Conservation (phyloP, 2,329 filamentous ascomycete species). For the Ilyonectria robusta region DNA sequence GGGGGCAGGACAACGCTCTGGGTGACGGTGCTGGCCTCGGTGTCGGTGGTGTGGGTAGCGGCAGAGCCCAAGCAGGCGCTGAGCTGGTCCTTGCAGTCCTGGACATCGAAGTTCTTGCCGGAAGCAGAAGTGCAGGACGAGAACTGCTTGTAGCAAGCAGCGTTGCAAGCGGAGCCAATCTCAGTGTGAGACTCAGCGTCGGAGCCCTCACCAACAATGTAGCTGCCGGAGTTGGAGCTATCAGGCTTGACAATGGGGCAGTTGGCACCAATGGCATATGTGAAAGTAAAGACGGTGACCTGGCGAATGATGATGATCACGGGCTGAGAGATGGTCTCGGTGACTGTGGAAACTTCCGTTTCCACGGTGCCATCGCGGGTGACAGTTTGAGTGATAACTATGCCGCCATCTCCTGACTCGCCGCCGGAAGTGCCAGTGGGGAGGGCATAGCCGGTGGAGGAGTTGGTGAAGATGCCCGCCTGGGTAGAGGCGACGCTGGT, state of each 20-base stretch:
- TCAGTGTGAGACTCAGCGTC: constrained; percentile 38
- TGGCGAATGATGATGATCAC: constrained; percentile 26
- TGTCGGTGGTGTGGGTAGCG: constrained; percentile 41
- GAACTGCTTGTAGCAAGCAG: constrained; percentile 47
- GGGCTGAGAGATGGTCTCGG: constrained; percentile 24
- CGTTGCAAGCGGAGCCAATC: constrained; percentile 40
- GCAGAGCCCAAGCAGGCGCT: constrained; percentile 43
- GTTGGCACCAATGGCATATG: constrained; percentile 41
- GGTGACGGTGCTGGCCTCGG: constrained; percentile 39
- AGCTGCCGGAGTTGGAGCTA: constrained; percentile 36
- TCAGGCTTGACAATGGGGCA: constrained; percentile 44
- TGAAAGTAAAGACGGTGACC: constrained; percentile 38
- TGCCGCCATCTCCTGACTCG: constrained; percentile 11
- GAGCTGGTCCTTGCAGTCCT: constrained; percentile 46
- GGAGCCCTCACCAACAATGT: constrained; percentile 39
- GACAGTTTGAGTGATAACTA: constrained; percentile 20
- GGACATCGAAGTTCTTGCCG: constrained; percentile 44
- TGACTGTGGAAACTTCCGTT: constrained; percentile 26
- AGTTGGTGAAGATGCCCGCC: constrained; percentile 17
- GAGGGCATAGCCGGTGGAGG: constrained; percentile 15
- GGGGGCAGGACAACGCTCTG: constrained; percentile 45
- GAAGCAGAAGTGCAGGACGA: constrained; percentile 40
- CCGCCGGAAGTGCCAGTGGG: constrained; percentile 19
- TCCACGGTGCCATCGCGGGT: constrained; percentile 21
- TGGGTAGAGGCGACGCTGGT: constrained; percentile 22